Evolutionary conservation across 371 early-diverging fungal species (phyloP), one percentile per base, ranked within the genome.

Genomic region (Haplosporangium sp.): DNA sequence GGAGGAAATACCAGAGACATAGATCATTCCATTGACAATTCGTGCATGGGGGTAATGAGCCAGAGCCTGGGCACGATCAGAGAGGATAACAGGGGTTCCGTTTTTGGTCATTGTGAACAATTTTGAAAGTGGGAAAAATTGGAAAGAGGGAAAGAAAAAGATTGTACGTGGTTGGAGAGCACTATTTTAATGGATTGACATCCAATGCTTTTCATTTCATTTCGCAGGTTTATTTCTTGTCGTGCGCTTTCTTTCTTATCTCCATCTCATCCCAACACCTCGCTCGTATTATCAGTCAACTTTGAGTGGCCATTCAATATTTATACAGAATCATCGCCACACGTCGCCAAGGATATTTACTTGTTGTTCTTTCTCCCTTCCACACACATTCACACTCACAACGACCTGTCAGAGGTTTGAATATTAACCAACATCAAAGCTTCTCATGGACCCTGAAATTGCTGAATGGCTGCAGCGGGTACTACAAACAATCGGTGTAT

Each of bases 31-130:
- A 63, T 83, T 84, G 60, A 71, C 85, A 35, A 81, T 81, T 71
- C 91, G 84, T 11, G 89, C 90, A 72, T 91, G 92, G 4, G 92
- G 92, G 73, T 92, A 92, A 56, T 86, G 85, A 9, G 92, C 92
- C 60, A 90, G 82, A 48, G 89, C 87, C 58, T 79, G 87, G n/a
- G 92, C 92, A 40, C 86, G 81, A 68, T 85, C 86, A 35, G 62
- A 42, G 62, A 90, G 86, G 35, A 88, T 75, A 71, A 87, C 70
- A 19, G 86, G 69, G 8, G 61, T 58, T 62, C 92, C 91, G 83
- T 91, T 90, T 42, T 11, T 55, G 55, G 34, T 34, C 35, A 34
- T 34, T 55, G 20, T 34, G 55, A 55, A 47, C n/a, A 66, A 64
- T 40, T 55, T 55, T 20, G 8, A 6, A 9, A 34, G 10, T 55